Evolutionary conservation across 164 flowering plant species (phyloP), one percentile per base, ranked within the genome.

Genomic region (Kalanchoe fedtschenkoi): DNA sequence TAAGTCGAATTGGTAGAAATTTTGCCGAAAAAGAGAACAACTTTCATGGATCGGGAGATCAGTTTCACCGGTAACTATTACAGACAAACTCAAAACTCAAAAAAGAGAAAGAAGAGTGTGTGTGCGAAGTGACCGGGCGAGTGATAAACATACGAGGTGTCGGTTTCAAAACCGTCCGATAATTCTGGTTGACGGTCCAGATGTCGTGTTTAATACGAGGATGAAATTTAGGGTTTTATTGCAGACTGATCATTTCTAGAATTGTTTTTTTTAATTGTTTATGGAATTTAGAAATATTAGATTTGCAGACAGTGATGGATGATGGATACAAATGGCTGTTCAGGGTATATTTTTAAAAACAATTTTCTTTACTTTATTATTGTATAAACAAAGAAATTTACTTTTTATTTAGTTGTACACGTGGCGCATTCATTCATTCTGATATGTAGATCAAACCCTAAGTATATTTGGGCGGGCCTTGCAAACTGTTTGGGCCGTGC

Each of bases 1-100:
- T 2, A 24, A 3, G 56, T 24, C 56, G 56, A 51, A 51, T 51
- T 51, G 22, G 56, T 10, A 26, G 21, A 15, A 29, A 51, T 13
- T 51, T 30, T 30, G 15, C 32, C 30, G 32, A 32, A 9, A 51
- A 51, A 51, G 15, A 32, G 9, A 2, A 32, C 16, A 51, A 10
- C 56, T 51, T 51, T 51, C 56, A 51, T 51, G 56, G 2, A 51
- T 26, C 26, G 56, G 56, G 56, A 26, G 56, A 51, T 51, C 56
- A 51, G 56, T 51, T 26, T 51, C 30, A 51, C 32, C 56, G 26
- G 26, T 15, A 51, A 21, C 10, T 13, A 47, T 29, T 26, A 51
- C 5, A 24, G 30, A 51, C 1, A 29, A 16, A 47, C 15, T 22
- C 3, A 24, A 26, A 24, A n/a, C n/a, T n/a, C n/a, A 32, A 24